Percentiles rank a stretch among this genome's conserved stretches.
Evolutionary conservation across 768 basidiomycete species (phyloP).

Genomic region (Kwoniella pini): DNA sequence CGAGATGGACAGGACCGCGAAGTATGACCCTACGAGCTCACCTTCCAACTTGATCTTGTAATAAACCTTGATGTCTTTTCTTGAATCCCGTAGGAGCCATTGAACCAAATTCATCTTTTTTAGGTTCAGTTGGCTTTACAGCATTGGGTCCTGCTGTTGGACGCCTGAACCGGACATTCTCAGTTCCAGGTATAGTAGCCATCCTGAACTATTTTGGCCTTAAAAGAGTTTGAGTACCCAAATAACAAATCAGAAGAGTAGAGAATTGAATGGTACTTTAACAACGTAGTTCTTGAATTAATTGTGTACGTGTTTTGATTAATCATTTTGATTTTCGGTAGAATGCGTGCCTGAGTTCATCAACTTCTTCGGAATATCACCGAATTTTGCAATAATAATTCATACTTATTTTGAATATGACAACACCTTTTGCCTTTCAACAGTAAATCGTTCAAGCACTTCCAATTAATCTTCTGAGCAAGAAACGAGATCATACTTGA

Average conservation of each 20-base stretch:
- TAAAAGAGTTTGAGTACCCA: neutral
- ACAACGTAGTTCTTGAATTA: neutral
- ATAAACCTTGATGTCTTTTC: slow-evolving; percentile 49
- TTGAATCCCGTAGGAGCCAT: slow-evolving; percentile 46
- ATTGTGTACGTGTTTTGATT: neutral
- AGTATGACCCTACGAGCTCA: slow-evolving; percentile 22
- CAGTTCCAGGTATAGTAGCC: slow-evolving; percentile 47
- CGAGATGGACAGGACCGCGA: too few relatives aligned
- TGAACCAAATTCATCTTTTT: slow-evolving; percentile 43
- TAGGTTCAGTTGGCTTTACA: slow-evolving; percentile 16
- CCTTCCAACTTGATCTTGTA: slow-evolving; percentile 52
- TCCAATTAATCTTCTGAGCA: neutral
- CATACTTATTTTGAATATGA: too few relatives aligned
- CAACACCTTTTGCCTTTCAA: too few relatives aligned
- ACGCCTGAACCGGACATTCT: slow-evolving; percentile 48
- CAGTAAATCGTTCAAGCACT: too few relatives aligned
- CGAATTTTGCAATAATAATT: neutral
- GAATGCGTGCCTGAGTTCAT: slow-evolving; percentile 5
- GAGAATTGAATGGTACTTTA: too few relatives aligned
- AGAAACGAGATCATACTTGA: neutral
- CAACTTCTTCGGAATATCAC: neutral
- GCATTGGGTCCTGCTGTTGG: slow-evolving; percentile 50
- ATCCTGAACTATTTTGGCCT: slow-evolving; percentile 14
- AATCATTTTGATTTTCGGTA: neutral
- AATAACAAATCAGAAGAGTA: neutral